Conservation (phyloP, 805 yeast species). For the Henningerozyma blattae region DNA sequence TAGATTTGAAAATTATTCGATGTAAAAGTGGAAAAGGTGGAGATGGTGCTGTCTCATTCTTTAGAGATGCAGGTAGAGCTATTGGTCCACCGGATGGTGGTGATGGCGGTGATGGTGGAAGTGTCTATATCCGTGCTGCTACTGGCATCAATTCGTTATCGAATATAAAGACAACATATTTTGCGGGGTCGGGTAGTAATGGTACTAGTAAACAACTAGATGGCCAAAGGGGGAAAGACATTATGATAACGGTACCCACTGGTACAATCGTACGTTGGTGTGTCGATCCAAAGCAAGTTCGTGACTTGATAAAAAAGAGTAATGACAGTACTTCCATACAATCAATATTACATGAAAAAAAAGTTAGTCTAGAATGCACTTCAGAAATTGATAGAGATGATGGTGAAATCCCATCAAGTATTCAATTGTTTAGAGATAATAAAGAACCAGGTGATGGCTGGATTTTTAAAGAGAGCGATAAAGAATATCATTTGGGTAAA, state of each 20-base stretch:
- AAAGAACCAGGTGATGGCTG: slow-evolving; percentile 72
- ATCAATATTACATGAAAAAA: slow-evolving; percentile 11
- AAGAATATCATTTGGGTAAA: slow-evolving; percentile 52
- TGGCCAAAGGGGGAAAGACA: slow-evolving; percentile 75
- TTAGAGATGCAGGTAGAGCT: slow-evolving; percentile 73
- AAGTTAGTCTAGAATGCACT: slow-evolving; percentile 24
- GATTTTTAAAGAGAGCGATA: slow-evolving; percentile 71
- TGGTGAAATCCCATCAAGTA: slow-evolving; percentile 25
- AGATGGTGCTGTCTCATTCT: slow-evolving; percentile 73
- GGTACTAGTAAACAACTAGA: slow-evolving; percentile 74
- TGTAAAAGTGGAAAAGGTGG: slow-evolving; percentile 80
- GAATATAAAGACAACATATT: slow-evolving; percentile 51
- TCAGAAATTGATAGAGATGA: slow-evolving; percentile 19
- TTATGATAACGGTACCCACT: slow-evolving; percentile 76
- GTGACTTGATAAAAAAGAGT: slow-evolving; percentile 17
- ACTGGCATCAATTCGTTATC: slow-evolving; percentile 62
- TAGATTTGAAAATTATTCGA: slow-evolving; percentile 56
- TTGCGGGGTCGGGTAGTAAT: slow-evolving; percentile 56
- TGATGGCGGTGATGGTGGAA: slow-evolving; percentile 93
- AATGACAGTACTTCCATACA: slow-evolving; percentile 14
- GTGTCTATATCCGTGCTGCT: slow-evolving; percentile 71
- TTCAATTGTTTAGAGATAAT: slow-evolving; percentile 55
- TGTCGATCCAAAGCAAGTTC: slow-evolving; percentile 49
- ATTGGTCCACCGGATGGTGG: slow-evolving; percentile 99
- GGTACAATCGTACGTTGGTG: slow-evolving; percentile 85